Percentiles rank a stretch among this genome's conserved stretches.
phyloP scores from a whole-genome alignment of 345 rosid genomes.

The Excoecaria agallocha region DNA sequence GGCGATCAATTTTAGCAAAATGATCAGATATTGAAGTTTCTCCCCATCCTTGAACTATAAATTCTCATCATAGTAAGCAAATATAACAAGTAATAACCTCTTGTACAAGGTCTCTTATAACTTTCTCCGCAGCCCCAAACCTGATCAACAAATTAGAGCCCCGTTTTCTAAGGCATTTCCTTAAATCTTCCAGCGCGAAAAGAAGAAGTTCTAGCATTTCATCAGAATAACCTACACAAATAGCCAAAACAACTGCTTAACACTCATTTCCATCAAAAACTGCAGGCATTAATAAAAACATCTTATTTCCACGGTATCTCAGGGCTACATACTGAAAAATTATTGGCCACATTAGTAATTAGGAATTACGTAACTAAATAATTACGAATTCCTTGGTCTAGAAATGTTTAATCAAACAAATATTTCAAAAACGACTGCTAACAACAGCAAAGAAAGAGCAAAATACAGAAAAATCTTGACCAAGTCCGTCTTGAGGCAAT shows the following conservation, averaged over 20 bases:
- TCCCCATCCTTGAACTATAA: constrained; percentile 18
- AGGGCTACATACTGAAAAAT: background rate
- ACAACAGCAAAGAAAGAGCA: background rate
- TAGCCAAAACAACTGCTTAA: background rate
- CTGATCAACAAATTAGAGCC: constrained; percentile 80
- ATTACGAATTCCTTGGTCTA: background rate
- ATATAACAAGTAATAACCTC: constrained; percentile 45
- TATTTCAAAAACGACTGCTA: too few relatives aligned
- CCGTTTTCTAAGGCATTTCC: constrained; percentile 47
- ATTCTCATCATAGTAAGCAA: background rate
- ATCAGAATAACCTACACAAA: constrained; percentile 61
- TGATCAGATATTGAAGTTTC: constrained; percentile 5
- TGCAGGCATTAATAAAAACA: background rate
- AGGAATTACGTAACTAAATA: background rate
- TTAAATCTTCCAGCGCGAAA: constrained; percentile 62
- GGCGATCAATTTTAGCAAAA: constrained; percentile 8
- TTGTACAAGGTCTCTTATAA: constrained; percentile 52
- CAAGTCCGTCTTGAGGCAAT: too few relatives aligned
- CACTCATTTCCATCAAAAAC: background rate
- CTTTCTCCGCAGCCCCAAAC: constrained; percentile 63
- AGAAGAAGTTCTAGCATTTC: constrained; percentile 67
- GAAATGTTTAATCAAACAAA: background rate
- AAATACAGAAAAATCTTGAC: too few relatives aligned
- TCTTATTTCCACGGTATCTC: background rate
- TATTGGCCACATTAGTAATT: too few relatives aligned